Percentiles rank a stretch among this genome's conserved stretches.
Evolutionary conservation across 1,139 yeast species (phyloP).

Genomic region (Magnusiomyces paraingens): DNA sequence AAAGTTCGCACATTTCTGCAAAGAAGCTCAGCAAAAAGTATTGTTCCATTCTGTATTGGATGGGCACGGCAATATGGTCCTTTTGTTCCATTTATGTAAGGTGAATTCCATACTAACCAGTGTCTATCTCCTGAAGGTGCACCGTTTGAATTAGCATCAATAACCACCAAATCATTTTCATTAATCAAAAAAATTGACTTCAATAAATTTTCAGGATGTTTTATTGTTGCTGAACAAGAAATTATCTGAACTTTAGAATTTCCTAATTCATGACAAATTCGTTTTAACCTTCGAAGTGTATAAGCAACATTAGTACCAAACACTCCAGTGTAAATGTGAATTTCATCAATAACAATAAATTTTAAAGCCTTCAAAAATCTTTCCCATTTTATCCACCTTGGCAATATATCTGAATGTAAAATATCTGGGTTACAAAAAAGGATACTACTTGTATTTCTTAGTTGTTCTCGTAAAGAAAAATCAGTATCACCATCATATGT

Average conservation of each 20-base stretch:
- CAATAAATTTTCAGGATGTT: slow-evolving; percentile 49
- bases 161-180: not conserved
- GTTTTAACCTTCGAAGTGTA: slow-evolving; percentile 67
- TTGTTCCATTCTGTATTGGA: slow-evolving; percentile 70
- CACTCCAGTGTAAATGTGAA: slow-evolving; percentile 82
- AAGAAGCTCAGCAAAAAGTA: slow-evolving; percentile 58
- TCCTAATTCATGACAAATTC: slow-evolving; percentile 52
- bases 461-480: slow-evolving; percentile 41
- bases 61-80: slow-evolving; percentile 49
- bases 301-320: slow-evolving; percentile 91
- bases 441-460: slow-evolving; percentile 62
- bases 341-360: slow-evolving; percentile 76
- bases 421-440: slow-evolving; percentile 94
- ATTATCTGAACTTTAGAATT: slow-evolving; percentile 53
- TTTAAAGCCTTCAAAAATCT: slow-evolving; percentile 56
- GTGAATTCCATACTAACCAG: slow-evolving; percentile 78
- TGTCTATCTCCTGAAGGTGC: slow-evolving; percentile 79
- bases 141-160: slow-evolving; percentile 53
- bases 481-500: slow-evolving; percentile 95
- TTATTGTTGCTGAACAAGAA: slow-evolving; percentile 90
- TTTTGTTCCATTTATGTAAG: slow-evolving; percentile 55
- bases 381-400: slow-evolving; percentile 57
- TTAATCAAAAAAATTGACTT: slow-evolving; percentile 40
- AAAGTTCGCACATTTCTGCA: slow-evolving; percentile 66
- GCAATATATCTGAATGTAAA: slow-evolving; percentile 77